Evolutionary conservation across 2,329 filamentous ascomycete species (phyloP).

Genomic region (Septoria petroselini): DNA sequence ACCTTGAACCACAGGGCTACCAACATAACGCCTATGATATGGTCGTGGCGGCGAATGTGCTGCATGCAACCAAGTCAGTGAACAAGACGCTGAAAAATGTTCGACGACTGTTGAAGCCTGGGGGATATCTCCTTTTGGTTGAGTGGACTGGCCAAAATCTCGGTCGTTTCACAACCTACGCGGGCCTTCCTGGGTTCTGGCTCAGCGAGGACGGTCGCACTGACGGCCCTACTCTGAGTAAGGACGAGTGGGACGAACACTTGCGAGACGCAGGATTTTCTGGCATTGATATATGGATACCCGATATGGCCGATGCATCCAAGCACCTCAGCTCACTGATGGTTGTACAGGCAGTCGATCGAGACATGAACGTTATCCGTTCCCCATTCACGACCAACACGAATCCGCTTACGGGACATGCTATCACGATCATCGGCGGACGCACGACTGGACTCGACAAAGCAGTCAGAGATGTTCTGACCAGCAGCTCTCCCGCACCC

Average conservation of each 20-base stretch:
- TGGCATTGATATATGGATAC: conserved; percentile 30
- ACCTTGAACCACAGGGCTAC: conserved; percentile 38
- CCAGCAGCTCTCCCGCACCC: conserved; percentile 5
- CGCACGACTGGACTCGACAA: conserved; percentile 3
- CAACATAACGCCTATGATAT: conserved; percentile 37
- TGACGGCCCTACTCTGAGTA: conserved; percentile 28
- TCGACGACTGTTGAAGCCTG: conserved; percentile 30
- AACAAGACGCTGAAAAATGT: conserved; percentile 24
- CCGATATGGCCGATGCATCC: conserved; percentile 3
- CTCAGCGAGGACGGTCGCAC: conserved; percentile 31
- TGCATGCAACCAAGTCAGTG: conserved; percentile 28
- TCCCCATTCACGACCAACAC: conserved; percentile 3
- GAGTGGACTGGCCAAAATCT: conserved; percentile 16
- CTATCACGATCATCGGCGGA: conserved; percentile 8
- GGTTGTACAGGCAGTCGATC: conserved; percentile 9
- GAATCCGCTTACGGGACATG: conserved; percentile 6
- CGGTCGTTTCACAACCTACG: conserved; percentile 1
- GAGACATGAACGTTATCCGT: conserved; percentile 1
- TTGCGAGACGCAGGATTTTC: conserved; percentile 37
- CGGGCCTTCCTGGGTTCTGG: conserved; percentile 11
- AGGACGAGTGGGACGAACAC: conserved; percentile 35
- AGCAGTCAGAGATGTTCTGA: conserved; percentile 4
- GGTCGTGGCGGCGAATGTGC: conserved; percentile 28
- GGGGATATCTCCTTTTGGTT: conserved; percentile 26
- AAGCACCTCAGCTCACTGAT: conserved; percentile 5